These are phyloP conservation scores for Sungouiozyma intestinalis DNA, from an alignment of 805 yeast species.

Conservation along the genomic window DNA sequence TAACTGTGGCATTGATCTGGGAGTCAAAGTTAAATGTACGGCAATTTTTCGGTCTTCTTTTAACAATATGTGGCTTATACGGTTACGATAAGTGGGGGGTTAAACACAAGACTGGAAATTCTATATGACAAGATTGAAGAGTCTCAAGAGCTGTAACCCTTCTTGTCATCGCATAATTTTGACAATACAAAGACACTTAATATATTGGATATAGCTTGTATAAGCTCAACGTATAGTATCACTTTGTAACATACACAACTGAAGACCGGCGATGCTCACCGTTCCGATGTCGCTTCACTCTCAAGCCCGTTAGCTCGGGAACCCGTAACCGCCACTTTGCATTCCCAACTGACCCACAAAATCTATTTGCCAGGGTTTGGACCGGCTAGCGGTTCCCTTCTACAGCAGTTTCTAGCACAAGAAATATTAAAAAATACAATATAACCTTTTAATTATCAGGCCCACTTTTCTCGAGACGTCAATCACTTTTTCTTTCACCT, in stretches of 20 bases:
- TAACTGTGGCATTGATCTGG: constrained; percentile 52
- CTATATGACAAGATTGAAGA: too few species aligned
- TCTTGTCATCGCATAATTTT: too few species aligned
- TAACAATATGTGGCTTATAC: constrained; percentile 54
- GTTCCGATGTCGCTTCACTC: background rate
- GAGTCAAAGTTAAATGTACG: constrained; percentile 38
- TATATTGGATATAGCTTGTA: too few species aligned
- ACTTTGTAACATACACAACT: background rate
- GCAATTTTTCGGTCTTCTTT: constrained; percentile 43
- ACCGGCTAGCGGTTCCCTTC: background rate
- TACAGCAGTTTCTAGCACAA: background rate
- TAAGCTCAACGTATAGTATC: too few species aligned
- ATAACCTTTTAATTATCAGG: too few species aligned
- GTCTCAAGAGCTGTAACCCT: too few species aligned
- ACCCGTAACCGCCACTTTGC: background rate
- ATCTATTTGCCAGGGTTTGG: background rate
- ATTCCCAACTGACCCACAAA: background rate
- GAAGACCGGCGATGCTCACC: too few species aligned
- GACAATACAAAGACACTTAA: background rate
- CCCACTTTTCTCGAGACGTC: background rate
- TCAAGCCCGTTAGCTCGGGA: background rate
- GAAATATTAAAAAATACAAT: too few species aligned
- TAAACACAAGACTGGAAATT: constrained; percentile 8
- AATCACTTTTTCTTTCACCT: too few species aligned
- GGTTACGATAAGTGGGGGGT: constrained; percentile 64